Percentiles rank a stretch among this genome's conserved stretches.
Evolutionary conservation across 345 rosid species (phyloP).

Genomic region (Syzygium aromaticum): DNA sequence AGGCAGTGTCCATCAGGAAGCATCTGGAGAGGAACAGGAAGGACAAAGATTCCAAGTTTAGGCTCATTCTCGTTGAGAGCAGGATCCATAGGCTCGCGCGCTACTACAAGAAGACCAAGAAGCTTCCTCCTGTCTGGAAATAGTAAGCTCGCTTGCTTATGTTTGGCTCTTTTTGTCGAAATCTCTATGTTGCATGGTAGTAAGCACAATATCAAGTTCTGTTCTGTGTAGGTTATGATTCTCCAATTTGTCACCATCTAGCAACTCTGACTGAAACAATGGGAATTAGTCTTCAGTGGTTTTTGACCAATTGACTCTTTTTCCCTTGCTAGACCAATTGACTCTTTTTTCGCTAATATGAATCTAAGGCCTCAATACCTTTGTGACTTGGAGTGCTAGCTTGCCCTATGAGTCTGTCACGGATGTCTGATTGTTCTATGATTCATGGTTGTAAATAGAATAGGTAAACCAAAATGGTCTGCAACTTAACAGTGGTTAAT

Average conservation of each 20-base stretch:
- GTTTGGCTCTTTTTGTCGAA: neutral
- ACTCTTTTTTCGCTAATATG: neutral
- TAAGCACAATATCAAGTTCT: neutral
- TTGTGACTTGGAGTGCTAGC: neutral
- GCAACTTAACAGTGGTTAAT: neutral
- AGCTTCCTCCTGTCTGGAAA: slow-evolving; percentile 21
- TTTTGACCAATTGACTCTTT: neutral
- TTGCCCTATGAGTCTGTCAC: neutral
- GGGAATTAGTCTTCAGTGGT: neutral
- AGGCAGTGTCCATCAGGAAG: slow-evolving; percentile 47
- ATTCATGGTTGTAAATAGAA: neutral
- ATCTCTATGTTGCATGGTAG: neutral
- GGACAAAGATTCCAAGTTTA: slow-evolving; percentile 22
- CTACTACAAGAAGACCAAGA: slow-evolving; percentile 19
- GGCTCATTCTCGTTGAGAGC: slow-evolving; percentile 46
- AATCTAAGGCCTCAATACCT: neutral
- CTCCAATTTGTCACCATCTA: neutral
- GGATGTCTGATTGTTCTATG: neutral
- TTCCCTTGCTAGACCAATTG: neutral
- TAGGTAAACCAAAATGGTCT: neutral
- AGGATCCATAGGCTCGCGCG: slow-evolving; percentile 44
- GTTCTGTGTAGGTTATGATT: neutral
- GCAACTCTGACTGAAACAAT: neutral
- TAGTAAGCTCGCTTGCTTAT: slow-evolving; percentile 2
- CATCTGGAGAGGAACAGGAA: slow-evolving; percentile 46